These are phyloP conservation scores for Leccinum imitatum DNA, from an alignment of 768 basidiomycete genomes.

Conservation along the genomic window DNA sequence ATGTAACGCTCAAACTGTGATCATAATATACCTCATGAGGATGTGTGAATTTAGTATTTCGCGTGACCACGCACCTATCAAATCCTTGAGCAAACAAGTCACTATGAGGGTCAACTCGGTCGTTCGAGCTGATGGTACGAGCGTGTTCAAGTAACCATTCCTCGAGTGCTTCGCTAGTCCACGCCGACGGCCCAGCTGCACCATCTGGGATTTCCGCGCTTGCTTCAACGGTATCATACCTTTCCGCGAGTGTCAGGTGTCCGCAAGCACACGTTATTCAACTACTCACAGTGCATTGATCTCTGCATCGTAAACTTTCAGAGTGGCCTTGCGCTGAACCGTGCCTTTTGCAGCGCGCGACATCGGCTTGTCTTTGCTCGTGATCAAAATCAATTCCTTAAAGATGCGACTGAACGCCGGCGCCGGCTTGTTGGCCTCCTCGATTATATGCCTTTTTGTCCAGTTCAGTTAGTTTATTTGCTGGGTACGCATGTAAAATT, in stretches of 20 bases:
- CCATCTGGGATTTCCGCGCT: slow-evolving; percentile 20
- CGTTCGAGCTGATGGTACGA: slow-evolving; percentile 9
- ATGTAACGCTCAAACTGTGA: slow-evolving; percentile 31
- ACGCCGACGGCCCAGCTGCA: slow-evolving; percentile 22
- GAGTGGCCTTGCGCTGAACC: slow-evolving; percentile 38
- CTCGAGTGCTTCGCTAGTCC: slow-evolving; percentile 21
- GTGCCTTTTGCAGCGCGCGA: slow-evolving; percentile 47
- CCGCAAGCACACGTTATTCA: neutral
- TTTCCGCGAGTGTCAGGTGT: neutral
- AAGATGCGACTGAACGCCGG: slow-evolving; percentile 46
- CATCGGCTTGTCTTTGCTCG: slow-evolving; percentile 42
- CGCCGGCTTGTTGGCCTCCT: slow-evolving; percentile 42
- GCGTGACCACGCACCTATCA: slow-evolving; percentile 32
- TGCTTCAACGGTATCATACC: slow-evolving; percentile 35
- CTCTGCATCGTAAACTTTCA: slow-evolving; percentile 42
- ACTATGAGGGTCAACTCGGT: slow-evolving; percentile 4
- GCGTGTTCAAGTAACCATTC: slow-evolving; percentile 32
- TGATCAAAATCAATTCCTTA: slow-evolving; percentile 55
- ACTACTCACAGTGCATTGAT: slow-evolving; percentile 45
- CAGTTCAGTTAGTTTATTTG: neutral
- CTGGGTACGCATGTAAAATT: neutral
- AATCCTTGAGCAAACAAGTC: slow-evolving; percentile 38
- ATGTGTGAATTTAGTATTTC: neutral
- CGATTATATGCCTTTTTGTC: slow-evolving; percentile 36
- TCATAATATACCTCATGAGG: neutral